Conservation (phyloP, 2,329 filamentous ascomycete species). For the Cladosporium sphaerospermum region DNA sequence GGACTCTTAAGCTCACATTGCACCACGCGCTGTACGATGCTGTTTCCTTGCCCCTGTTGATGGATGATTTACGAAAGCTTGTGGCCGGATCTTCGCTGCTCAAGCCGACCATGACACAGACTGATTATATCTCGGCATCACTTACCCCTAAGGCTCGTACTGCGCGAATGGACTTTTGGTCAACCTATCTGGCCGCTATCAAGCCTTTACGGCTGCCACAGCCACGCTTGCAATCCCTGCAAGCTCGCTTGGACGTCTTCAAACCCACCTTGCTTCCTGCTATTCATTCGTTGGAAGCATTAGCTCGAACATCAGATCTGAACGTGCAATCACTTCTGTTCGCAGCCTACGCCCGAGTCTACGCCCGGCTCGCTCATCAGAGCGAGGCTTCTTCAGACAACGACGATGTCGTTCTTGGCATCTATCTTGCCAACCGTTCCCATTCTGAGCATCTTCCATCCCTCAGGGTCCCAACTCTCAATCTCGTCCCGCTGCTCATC, state of each 20-base stretch:
- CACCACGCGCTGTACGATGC: conserved; percentile 89
- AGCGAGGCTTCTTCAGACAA: not conserved
- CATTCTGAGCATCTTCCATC: conserved; percentile 46
- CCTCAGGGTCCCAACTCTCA: conserved; percentile 64
- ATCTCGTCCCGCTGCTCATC: conserved; percentile 67
- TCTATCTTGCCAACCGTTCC: conserved; percentile 77
- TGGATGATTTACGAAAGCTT: conserved; percentile 45
- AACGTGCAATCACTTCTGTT: conserved; percentile 71
- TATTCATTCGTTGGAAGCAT: conserved; percentile 35
- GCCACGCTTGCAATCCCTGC: conserved; percentile 15
- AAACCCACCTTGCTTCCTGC: conserved; percentile 42
- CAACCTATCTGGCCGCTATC: conserved; percentile 36
- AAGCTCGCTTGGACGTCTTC: conserved; percentile 39
- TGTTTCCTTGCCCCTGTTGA: conserved; percentile 63
- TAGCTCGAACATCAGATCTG: conserved; percentile 50
- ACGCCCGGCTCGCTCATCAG: conserved; percentile 28
- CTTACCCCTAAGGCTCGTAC: not conserved
- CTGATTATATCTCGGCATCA: conserved; percentile 37
- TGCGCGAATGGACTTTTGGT: conserved; percentile 45
- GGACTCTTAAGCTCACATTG: conserved; percentile 46
- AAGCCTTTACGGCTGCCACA: conserved; percentile 16
- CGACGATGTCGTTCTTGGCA: conserved; percentile 57
- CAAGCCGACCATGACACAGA: conserved; percentile 26
- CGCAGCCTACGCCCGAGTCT: conserved; percentile 58
- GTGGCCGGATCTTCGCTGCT: conserved; percentile 28